Evolutionary conservation across 1,284 basidiomycete genomes (phyloP), one percentile per base, ranked within the genome.

Genomic region (Cutaneotrichosporon dermatis): DNA sequence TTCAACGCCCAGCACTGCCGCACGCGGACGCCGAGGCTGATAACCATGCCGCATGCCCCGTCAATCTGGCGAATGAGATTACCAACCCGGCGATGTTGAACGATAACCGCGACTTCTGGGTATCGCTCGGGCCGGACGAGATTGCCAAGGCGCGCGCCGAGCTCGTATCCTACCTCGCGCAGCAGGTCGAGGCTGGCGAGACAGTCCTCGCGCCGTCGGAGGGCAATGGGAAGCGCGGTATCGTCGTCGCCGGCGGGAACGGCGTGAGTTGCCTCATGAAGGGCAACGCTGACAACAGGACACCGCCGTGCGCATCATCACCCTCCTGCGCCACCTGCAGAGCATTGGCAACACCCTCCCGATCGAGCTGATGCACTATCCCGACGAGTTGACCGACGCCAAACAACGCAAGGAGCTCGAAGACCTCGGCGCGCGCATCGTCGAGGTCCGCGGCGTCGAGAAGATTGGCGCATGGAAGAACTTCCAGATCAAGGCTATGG

Each of bases 311-410:
- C 73, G 77, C n/a, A 62, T 77, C 6, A 66, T 79, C 36, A 74
- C 76, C 4, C 68, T 73, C 4, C 68, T 81, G 13, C 67, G 71
- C 15, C 69, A 78, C 52, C 71, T 81, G 11, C 68, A 69, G 16
- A 60, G 71, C 7, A 66, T 77, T 37, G 66, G 72, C 6, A 72
- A 71, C 54, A 64, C 59, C 1, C 71, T 81, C 1, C 79, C 79
- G 1, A 72, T 80, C 34, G 76, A 81, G 64, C 72, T 81, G 15
- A 80, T 80, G 65, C 76, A 79, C 39, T 81, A 78, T 63, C 69
- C 75, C 7, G 77, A 71, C 48, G 80, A 81, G 63, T 71, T 80
- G 34, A 65, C 59, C 7, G 68, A 71, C 49, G 37, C 60, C 34
- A 51, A 54, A 6, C 66, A 78, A 42, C 56, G 74, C 16, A 39